phyloP scores from a whole-genome alignment of 768 basidiomycete species.

The Rhizopogon salebrosus region DNA sequence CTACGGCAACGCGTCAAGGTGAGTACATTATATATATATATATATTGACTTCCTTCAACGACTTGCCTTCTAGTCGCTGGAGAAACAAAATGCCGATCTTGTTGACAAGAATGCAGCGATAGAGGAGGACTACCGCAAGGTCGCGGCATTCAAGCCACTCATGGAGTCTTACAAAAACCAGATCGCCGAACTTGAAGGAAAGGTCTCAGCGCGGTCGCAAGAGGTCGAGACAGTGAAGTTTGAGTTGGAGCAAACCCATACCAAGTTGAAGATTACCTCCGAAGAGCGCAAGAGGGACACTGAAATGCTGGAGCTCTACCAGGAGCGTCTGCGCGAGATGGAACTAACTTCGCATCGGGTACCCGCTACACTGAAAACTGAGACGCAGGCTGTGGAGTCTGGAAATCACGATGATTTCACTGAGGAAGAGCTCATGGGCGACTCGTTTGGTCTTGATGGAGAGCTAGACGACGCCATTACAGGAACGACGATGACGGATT shows the following conservation, averaged over 20 bases:
- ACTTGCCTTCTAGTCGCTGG: slow-evolving; percentile 54
- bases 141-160: slow-evolving; percentile 79
- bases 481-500: slow-evolving; percentile 85
- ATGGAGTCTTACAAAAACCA: slow-evolving; percentile 92
- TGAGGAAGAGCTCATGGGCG: slow-evolving; percentile 46
- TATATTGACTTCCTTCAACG: neutral
- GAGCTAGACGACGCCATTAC: slow-evolving; percentile 85
- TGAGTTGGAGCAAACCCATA: slow-evolving; percentile 71
- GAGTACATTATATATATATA: slow-evolving; percentile 27
- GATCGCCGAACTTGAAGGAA: slow-evolving; percentile 74
- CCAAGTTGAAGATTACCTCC: slow-evolving; percentile 59
- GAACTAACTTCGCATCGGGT: slow-evolving; percentile 63
- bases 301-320: slow-evolving; percentile 83
- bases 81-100: slow-evolving; percentile 89
- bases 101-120: slow-evolving; percentile 87
- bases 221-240: slow-evolving; percentile 71
- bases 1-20: slow-evolving; percentile 83
- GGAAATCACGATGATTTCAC: slow-evolving; percentile 27
- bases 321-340: slow-evolving; percentile 85
- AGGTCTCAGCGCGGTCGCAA: slow-evolving; percentile 56
- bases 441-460: slow-evolving; percentile 63
- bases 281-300: slow-evolving; percentile 75
- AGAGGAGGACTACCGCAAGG: slow-evolving; percentile 90
- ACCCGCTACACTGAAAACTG: slow-evolving; percentile 24
- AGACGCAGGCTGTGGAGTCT: slow-evolving; percentile 13